Base-by-base conservation (phyloP, 2,329 filamentous ascomycete genomes). In the Pseudogymnoascus sp. region DNA sequence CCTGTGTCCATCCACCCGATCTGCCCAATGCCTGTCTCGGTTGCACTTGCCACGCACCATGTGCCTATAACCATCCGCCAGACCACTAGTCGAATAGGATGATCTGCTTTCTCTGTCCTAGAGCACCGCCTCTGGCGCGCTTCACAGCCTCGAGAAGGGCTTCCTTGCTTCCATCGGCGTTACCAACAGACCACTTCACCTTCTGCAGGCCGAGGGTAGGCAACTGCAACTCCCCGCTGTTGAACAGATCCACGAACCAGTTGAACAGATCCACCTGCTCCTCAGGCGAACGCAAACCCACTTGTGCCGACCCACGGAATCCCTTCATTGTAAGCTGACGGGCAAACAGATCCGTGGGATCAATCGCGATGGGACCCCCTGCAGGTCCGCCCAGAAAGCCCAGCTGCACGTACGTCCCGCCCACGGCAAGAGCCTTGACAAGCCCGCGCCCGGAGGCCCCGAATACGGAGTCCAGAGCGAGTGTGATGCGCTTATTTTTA, bases 391-490 rank as follows among this genome's bases (percentile, higher is more conserved):
- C 60, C 15, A 66, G 60, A 10, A 61, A 65, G 5, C 65, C 65
- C 17, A 63, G 62, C 41, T 67, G 60, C n/a, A 66, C 64, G 62
- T 62, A 67, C 4, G 63, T 66, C 9, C 41, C 65, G 9, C 65
- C 63, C 15, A 59, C 40, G 8, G 63, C 60, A 21, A 67, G 65
- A 40, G 58, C 41, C 39, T 60, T 60, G 15, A 60, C 62, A 10
- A 67, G 62, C 6, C 59, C 61, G 47, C 60, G 40, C n/a, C 60
- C 65, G 5, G 65, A 61, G 7, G 44, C 36, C 11, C 65, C 65
- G 36, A 65, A 66, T 47, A 67, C 65, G n/a, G 50, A 61, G 58
- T 67, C 65, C 13, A 67, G 59, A 29, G 63, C 65, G 2, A 67
- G 62, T 10, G 60, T 58, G 15, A 67, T 60, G n/a, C 60, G 64